Evolutionary conservation across 2,329 filamentous ascomycete genomes (phyloP).

Genomic region (Bipolaris sorokiniana): DNA sequence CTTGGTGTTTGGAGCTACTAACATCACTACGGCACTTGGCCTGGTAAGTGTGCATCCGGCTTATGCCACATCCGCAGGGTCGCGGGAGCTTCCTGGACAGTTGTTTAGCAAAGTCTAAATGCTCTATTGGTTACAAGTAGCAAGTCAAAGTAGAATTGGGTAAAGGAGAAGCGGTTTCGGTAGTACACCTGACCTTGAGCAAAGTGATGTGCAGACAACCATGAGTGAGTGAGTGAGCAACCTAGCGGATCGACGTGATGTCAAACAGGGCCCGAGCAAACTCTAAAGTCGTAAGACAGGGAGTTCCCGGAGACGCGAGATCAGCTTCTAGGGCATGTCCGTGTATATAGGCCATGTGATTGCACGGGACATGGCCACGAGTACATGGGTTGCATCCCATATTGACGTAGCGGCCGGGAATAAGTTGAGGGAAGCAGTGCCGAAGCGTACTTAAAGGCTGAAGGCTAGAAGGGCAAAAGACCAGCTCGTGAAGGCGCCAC

Average conservation of each 20-base stretch:
- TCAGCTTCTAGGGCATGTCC: not conserved
- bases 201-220: not conserved
- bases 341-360: not conserved
- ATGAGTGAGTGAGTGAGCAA: not conserved
- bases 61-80: constrained; percentile 3
- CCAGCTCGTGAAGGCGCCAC: not conserved
- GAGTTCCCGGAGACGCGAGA: not conserved
- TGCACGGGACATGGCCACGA: not conserved
- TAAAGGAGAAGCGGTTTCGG: not conserved
- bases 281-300: not conserved
- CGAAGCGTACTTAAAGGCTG: not conserved
- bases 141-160: not conserved
- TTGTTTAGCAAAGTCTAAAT: not conserved
- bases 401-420: not conserved
- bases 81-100: not conserved
- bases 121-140: not conserved
- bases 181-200: not conserved
- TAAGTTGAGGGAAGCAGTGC: not conserved
- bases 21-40: not conserved
- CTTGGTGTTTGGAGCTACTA: constrained; percentile 4
- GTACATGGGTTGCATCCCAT: not conserved
- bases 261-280: not conserved
- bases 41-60: not conserved
- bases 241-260: constrained; percentile 2
- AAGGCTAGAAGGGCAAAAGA: not conserved